Evolutionary conservation across 257 asterid genomes (phyloP), one percentile per base, ranked within the genome.

Genomic region (Ilex asprella): DNA sequence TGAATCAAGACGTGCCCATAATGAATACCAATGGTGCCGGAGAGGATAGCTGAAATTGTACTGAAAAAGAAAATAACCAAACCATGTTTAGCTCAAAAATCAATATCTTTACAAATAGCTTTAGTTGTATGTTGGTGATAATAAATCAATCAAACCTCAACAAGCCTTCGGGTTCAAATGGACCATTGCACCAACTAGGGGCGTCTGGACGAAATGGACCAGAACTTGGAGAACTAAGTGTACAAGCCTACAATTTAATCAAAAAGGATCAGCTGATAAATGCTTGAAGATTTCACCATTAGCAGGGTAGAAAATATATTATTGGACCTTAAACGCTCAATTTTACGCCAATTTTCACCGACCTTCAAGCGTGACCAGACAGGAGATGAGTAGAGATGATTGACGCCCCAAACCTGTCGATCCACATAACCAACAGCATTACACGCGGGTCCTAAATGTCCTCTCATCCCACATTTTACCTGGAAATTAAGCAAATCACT

Each of bases 401-500:
- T 91, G 63, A 86, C 64, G 12, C 96, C 98, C 96, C 96, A 91
- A 0, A 76, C 89, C 66, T 84, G 84, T 68, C 98, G 75, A 81
- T 91, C 98, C 10, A 88, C 89, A 51, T 84, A 81, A 35, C 96
- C 98, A 75, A 91, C 96, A 53, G 96, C 95, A 69, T 91, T 91
- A 72, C 98, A 91, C 0, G 91, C 98, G 2, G 95, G 96, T 60
- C 96, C 94, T 21, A 87, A 57, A 70, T 91, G 98, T 12, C 98
- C 96, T 75, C 91, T 78, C 95, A 85, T 91, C 74, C 96, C 95
- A 73, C 98, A 91, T 76, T 83, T 91, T 41, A 91, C 95, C 97
- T 90, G 70, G 21, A 76, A 76, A 54, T 30, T 14, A 2, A 6
- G 12, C 16, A 14, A 15, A 10, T 21, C 2, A 27, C 8, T n/a